Evolutionary conservation across 108 stramenopile genomes (phyloP).

Genomic region (Thalassiosira profunda): DNA sequence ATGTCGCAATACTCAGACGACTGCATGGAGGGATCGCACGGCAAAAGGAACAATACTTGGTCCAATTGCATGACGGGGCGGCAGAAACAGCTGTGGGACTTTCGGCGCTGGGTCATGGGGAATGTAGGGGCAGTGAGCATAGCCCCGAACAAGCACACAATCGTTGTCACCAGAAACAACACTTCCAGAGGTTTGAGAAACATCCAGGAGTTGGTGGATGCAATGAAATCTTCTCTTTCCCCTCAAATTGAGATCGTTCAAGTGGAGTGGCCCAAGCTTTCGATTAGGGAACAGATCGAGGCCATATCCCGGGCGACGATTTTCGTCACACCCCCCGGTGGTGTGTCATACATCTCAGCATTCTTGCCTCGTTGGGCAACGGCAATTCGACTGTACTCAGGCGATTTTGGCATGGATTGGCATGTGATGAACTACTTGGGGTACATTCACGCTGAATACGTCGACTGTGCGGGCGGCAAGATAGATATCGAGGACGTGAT

Average conservation of each 20-base stretch:
- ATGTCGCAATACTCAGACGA: slow-evolving; percentile 1
- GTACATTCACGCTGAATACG: background rate
- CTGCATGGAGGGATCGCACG: background rate
- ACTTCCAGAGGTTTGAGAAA: background rate
- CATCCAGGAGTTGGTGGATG: background rate
- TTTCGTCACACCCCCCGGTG: background rate
- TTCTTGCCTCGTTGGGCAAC: background rate
- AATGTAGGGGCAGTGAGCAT: slow-evolving; percentile 3
- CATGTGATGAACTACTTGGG: background rate
- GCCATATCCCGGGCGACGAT: background rate
- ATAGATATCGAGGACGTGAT: too few relatives aligned
- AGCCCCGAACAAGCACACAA: slow-evolving; percentile 1
- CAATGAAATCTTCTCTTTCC: too few relatives aligned
- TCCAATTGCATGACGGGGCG: background rate
- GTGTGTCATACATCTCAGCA: background rate
- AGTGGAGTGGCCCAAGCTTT: background rate
- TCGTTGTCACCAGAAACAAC: background rate
- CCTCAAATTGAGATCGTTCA: background rate
- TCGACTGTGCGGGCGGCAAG: background rate
- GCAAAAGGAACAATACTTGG: background rate
- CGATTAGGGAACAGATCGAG: slow-evolving; percentile 1
- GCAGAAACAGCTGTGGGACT: background rate
- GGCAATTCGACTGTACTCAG: background rate
- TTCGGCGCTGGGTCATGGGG: background rate
- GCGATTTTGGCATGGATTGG: background rate